Conservation (phyloP, 805 yeast species). For the Candida bentonensis region DNA sequence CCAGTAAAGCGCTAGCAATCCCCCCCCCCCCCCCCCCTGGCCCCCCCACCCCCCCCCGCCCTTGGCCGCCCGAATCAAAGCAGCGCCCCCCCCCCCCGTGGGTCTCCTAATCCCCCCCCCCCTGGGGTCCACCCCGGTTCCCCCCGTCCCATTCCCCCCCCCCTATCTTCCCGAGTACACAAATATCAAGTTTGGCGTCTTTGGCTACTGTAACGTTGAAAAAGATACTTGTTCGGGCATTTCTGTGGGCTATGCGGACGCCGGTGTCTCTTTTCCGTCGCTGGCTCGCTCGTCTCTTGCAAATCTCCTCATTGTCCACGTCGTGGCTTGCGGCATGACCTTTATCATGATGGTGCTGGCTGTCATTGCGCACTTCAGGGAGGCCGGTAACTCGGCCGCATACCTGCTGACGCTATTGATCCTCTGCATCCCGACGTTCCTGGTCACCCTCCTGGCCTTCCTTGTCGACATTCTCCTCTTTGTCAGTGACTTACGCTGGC, state of each 20-base stretch:
- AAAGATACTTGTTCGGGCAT: constrained; percentile 26
- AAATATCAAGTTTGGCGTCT: constrained; percentile 49
- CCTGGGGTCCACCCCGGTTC: constrained; percentile 19
- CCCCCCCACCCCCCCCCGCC: not conserved
- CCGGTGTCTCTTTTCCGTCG: constrained; percentile 38
- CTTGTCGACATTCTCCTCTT: constrained; percentile 72
- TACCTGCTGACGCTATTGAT: constrained; percentile 39
- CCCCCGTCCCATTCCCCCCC: constrained; percentile 46
- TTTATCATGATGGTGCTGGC: constrained; percentile 30
- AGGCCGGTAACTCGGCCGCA: constrained; percentile 24
- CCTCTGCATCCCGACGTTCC: constrained; percentile 53
- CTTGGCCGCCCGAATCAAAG: not conserved
- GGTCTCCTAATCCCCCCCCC: not conserved
- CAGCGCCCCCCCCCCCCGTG: not conserved
- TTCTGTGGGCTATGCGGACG: constrained; percentile 30
- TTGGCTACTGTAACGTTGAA: constrained; percentile 41
- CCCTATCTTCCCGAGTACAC: constrained; percentile 37
- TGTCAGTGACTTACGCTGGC: constrained; percentile 59
- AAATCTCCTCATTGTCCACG: constrained; percentile 50
- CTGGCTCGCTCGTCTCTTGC: constrained; percentile 46
- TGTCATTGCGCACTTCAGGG: constrained; percentile 26
- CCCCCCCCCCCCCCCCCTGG: not conserved
- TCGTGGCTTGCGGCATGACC: constrained; percentile 45
- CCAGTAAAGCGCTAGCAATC: no score
- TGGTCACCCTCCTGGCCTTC: constrained; percentile 58